Conservation (phyloP, 768 basidiomycete species). For the Tylopilus felleus region DNA sequence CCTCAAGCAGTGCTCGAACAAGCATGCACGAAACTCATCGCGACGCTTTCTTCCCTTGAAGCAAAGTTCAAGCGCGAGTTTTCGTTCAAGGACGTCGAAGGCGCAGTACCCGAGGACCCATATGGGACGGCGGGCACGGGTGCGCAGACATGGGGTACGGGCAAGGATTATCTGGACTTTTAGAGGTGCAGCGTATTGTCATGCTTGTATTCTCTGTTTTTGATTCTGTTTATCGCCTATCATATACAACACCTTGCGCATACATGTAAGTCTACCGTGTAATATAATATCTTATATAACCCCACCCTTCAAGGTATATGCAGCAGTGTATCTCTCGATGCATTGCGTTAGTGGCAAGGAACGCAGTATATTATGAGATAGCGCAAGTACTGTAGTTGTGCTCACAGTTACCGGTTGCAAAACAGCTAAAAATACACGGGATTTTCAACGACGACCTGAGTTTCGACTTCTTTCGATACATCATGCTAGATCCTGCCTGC, state of each 20-base stretch:
- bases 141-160: slow-evolving; percentile 43
- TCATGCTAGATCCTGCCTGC: not conserved
- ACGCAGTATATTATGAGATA: not conserved
- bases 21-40: slow-evolving; percentile 80
- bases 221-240: not conserved
- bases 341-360: not conserved
- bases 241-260: too few relatives aligned
- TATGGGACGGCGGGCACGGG: slow-evolving; percentile 45
- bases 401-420: too few relatives aligned
- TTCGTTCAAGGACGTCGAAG: slow-evolving; percentile 71
- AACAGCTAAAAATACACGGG: too few relatives aligned
- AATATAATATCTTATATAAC: not conserved
- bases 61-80: slow-evolving; percentile 81
- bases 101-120: slow-evolving; percentile 43
- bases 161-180: slow-evolving; percentile 55
- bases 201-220: not conserved
- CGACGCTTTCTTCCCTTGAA: slow-evolving; percentile 62
- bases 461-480: not conserved
- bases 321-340: not conserved
- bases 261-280: slow-evolving; percentile 1
- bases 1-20: slow-evolving; percentile 81
- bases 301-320: not conserved
- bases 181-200: slow-evolving; percentile 24
- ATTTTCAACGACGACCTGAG: too few relatives aligned
- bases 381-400: not conserved